A percentile compares a stretch with the other conserved stretches of the same genome.
Conservation (phyloP, 371 early-diverging fungal genomes). For the Syncephalis plumigaleata region DNA sequence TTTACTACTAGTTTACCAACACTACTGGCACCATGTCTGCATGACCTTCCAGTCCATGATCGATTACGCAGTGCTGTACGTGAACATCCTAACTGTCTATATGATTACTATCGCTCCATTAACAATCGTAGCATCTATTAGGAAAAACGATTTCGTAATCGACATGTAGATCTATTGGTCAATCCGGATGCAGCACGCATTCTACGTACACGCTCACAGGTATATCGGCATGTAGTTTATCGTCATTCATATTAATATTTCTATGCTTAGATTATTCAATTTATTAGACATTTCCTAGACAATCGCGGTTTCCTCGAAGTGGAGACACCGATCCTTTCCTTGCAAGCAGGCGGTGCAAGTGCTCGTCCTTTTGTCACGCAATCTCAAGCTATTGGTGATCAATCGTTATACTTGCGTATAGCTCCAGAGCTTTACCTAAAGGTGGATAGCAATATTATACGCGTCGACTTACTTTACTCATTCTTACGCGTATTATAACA, state of each 20-base stretch:
- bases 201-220: constrained; percentile 77
- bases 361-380: constrained; percentile 99
- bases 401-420: constrained; percentile 95
- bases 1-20: constrained; percentile 63
- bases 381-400: constrained; percentile 75
- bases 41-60: constrained; percentile 93
- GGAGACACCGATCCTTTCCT: constrained; percentile 99
- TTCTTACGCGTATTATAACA: no score
- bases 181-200: constrained; percentile 90
- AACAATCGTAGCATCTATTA: constrained; percentile 18
- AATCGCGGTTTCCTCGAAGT: constrained; percentile 95
- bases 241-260: neutral
- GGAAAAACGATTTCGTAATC: constrained; percentile 95
- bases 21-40: constrained; percentile 91
- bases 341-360: constrained; percentile 98
- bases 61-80: constrained; percentile 71
- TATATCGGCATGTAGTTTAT: neutral
- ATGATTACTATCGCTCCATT: constrained; percentile 4
- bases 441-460: constrained; percentile 31
- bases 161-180: constrained; percentile 99
- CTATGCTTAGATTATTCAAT: constrained; percentile 55
- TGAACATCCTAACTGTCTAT: neutral
- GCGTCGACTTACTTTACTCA: neutral
- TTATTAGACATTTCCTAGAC: constrained; percentile 90
- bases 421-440: constrained; percentile 98